Conservation (phyloP, 2,329 filamentous ascomycete genomes). For the Nemania sp. region DNA sequence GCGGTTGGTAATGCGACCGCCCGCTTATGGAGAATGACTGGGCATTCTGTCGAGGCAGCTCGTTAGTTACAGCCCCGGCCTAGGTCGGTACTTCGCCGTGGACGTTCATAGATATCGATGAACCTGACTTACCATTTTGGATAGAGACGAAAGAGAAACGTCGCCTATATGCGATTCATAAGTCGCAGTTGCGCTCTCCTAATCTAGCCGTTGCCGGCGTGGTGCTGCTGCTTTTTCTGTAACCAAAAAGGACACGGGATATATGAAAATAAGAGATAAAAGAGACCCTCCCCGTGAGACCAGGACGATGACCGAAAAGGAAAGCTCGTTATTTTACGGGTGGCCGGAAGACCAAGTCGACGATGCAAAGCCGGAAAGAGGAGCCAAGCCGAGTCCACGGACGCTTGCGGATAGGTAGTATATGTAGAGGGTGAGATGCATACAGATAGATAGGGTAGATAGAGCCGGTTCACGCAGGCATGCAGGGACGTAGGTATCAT, state of each 20-base stretch:
- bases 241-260: constrained; percentile 34
- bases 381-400: constrained; percentile 35
- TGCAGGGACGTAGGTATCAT: constrained; percentile 11
- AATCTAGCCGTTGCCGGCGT: constrained; percentile 43
- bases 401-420: constrained; percentile 36
- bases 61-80: constrained; percentile 24
- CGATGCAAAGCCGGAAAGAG: constrained; percentile 40
- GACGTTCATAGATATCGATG: not conserved
- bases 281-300: constrained; percentile 2
- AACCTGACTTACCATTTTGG: constrained; percentile 30
- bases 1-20: constrained; percentile 54
- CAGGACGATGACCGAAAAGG: constrained; percentile 30
- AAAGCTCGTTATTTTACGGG: constrained; percentile 34
- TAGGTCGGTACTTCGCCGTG: not conserved
- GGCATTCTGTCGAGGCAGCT: constrained; percentile 33
- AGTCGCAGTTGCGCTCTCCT: constrained; percentile 27
- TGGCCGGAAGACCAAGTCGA: constrained; percentile 35
- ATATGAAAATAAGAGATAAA: constrained; percentile 36
- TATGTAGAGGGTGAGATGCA: constrained; percentile 33
- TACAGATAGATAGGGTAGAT: constrained; percentile 17
- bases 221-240: constrained; percentile 36
- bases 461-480: not conserved
- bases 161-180: constrained; percentile 17
- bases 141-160: constrained; percentile 19
- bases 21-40: constrained; percentile 36